Conservation (phyloP, 257 asterid genomes). For the Ilex aquifolium region DNA sequence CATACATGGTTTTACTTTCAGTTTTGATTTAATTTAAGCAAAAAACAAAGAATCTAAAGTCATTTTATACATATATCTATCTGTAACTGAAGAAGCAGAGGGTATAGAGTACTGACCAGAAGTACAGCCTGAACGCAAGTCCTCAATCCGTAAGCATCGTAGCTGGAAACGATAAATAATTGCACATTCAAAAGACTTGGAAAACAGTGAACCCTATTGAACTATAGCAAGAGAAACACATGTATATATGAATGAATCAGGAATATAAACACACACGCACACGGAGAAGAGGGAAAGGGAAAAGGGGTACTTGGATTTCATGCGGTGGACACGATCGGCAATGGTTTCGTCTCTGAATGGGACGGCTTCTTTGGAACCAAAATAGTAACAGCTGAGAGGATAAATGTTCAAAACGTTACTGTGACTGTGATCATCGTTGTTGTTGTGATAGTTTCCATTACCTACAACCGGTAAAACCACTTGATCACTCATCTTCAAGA, state of each 20-base stretch:
- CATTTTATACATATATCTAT: too few species aligned
- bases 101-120: slow-evolving; percentile 44
- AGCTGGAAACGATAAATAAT: slow-evolving; percentile 39
- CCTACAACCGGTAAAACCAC: slow-evolving; percentile 3
- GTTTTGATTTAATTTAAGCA: too few species aligned
- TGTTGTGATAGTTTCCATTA: slow-evolving; percentile 8
- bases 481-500: slow-evolving; percentile 27
- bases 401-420: slow-evolving; percentile 44
- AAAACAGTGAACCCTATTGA: background rate
- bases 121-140: slow-evolving; percentile 75
- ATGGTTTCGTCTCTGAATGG: slow-evolving; percentile 46
- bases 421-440: background rate
- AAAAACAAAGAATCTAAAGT: too few species aligned
- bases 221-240: background rate
- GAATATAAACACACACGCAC: background rate
- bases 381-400: slow-evolving; percentile 76
- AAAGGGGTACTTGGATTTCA: slow-evolving; percentile 57
- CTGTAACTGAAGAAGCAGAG: too few species aligned
- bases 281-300: background rate
- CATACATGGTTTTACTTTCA: too few species aligned
- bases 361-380: slow-evolving; percentile 57
- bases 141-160: slow-evolving; percentile 70
- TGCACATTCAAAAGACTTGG: background rate
- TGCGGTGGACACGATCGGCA: slow-evolving; percentile 62
- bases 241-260: background rate